Percentiles rank a stretch among this genome's conserved stretches.
Conservation (phyloP, 805 yeast species). For the Saccharomycopsis guyanensis region DNA sequence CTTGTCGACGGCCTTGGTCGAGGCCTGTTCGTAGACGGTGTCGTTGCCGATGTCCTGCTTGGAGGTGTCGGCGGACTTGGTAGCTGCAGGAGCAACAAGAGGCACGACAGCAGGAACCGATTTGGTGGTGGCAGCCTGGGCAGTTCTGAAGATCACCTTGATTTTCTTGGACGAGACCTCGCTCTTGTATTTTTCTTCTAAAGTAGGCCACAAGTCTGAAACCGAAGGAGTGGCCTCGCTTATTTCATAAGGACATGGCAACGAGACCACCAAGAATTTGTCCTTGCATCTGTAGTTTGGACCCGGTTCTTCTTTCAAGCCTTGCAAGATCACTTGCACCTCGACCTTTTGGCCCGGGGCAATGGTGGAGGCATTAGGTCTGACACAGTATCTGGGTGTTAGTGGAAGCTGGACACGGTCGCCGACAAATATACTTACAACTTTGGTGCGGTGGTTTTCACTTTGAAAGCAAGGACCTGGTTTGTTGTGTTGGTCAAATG, state of each 20-base stretch:
- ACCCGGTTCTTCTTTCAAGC: conserved; percentile 67
- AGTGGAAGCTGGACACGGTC: not conserved
- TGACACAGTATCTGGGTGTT: conserved; percentile 57
- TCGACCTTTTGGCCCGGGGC: conserved; percentile 66
- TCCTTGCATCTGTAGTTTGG: conserved; percentile 77
- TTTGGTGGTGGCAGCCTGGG: conserved; percentile 16
- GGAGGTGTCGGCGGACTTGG: conserved; percentile 7
- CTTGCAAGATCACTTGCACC: conserved; percentile 81
- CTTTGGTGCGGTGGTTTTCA: conserved; percentile 96
- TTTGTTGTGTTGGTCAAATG: conserved; percentile 50
- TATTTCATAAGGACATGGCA: conserved; percentile 56
- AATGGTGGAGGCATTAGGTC: conserved; percentile 86
- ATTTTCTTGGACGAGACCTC: conserved; percentile 56
- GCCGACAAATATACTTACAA: conserved; percentile 32
- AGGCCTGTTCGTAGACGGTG: conserved; percentile 20
- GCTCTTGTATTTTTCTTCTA: conserved; percentile 52
- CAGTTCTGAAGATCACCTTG: conserved; percentile 44
- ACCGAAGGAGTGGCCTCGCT: conserved; percentile 41
- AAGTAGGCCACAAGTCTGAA: conserved; percentile 66
- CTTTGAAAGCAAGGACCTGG: conserved; percentile 73
- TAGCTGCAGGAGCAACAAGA: conserved; percentile 22
- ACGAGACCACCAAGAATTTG: conserved; percentile 82
- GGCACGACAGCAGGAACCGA: conserved; percentile 22
- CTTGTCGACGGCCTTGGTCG: conserved; percentile 15
- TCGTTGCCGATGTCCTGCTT: conserved; percentile 21